Base-by-base conservation (phyloP, 2,329 filamentous ascomycete species). In the Mycosphaerella arachidis region DNA sequence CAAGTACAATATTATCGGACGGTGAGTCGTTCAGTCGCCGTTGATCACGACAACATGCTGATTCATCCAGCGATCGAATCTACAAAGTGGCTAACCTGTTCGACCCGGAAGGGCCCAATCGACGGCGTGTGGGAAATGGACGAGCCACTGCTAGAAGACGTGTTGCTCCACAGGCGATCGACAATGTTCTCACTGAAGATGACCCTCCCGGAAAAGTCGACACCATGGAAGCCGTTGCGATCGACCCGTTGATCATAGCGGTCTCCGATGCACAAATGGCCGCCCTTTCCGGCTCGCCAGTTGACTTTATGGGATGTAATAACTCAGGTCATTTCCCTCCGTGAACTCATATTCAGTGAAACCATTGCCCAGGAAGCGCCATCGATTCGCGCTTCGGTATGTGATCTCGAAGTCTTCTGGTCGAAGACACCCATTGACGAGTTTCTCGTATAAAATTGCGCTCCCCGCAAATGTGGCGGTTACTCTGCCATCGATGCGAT, bases 341-440 rank as follows among this genome's bases (percentile, higher is more conserved):
- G 50, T 51, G 40, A 61, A 43, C 51, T 61, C 59, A 30, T 52
- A 57, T 18, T 55, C 50, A 30, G 65, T 62, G 43, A 62, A 64
- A 33, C 79, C 79, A 66, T 80, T 81, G 0, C 79, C 79, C 73
- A 81, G 72, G 61, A 79, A 79, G 29, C 73, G 60, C 64, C 76
- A 81, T 16, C 72, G 68, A 65, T 81, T 81, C 16, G 61, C 56
- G n/a, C 72, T 75, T 46, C 72, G 70, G 62, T 81, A 81, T 48
- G 69, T 69, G 40, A 81, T 74, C 3, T 80, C 74, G 62, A 79
- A 81, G 63, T 82, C 78, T 63, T 81, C 79, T 1, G 71, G 71
- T 6, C 79, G 71, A 16, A 81, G 73, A 45, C 58, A 53, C 1
- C 76, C 72, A 6, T 71, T 65, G 5, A 71, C 61, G 53, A 68